Evolutionary conservation across 2,329 filamentous ascomycete genomes (phyloP).

Genomic region (Ascomycota sp.): DNA sequence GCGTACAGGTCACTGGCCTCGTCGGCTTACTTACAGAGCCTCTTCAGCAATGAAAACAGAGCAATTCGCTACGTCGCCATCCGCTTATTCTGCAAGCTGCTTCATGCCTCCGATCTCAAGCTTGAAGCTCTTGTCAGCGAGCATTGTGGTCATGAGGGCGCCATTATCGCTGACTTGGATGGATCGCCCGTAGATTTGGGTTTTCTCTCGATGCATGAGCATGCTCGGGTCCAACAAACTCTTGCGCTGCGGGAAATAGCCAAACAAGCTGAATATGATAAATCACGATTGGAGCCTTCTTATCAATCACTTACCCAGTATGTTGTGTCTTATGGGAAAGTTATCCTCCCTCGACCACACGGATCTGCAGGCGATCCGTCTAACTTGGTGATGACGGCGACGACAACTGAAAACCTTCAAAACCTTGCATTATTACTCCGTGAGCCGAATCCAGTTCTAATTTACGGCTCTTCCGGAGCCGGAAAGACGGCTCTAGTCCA

Average conservation of each 20-base stretch:
- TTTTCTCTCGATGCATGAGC: constrained; percentile 41
- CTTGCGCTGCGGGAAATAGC: constrained; percentile 19
- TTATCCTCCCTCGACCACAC: constrained; percentile 43
- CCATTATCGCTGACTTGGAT: constrained; percentile 52
- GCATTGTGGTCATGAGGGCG: constrained; percentile 37
- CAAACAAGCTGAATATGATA: constrained; percentile 5
- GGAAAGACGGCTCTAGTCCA: constrained; percentile 78
- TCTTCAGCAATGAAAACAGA: constrained; percentile 38
- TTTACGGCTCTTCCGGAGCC: constrained; percentile 63
- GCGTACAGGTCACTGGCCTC: constrained; percentile 43
- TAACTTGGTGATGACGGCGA: constrained; percentile 44
- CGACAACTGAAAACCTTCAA: constrained; percentile 49
- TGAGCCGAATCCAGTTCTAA: constrained; percentile 45
- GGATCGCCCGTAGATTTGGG: constrained; percentile 54
- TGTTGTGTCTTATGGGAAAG: constrained; percentile 41
- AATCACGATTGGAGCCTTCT: constrained; percentile 2
- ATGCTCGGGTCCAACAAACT: constrained; percentile 25
- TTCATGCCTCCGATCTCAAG: constrained; percentile 59
- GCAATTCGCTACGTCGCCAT: constrained; percentile 61
- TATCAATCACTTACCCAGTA: constrained; percentile 30
- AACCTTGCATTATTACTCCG: constrained; percentile 46
- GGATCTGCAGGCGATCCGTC: constrained; percentile 23
- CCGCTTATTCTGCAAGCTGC: constrained; percentile 55
- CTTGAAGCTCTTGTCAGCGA: constrained; percentile 46
- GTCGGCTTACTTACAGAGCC: constrained; percentile 41